Evolutionary conservation across 1,284 basidiomycete genomes (phyloP).

Genomic region (Ganoderma meredithae): DNA sequence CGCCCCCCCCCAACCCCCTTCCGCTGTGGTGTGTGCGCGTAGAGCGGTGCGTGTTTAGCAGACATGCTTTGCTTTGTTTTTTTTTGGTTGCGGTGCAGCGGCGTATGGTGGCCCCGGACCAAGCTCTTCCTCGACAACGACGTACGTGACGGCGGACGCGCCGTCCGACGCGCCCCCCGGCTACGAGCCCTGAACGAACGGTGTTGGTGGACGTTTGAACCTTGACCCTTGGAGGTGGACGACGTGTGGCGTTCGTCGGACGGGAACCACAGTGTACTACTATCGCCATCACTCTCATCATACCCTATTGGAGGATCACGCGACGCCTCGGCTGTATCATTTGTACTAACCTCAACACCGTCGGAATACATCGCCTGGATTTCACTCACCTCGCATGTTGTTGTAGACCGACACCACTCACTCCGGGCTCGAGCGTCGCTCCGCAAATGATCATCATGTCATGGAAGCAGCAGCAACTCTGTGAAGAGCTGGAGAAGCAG

Average conservation of each 20-base stretch:
- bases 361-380: neutral
- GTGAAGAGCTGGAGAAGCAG: neutral
- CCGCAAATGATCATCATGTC: neutral
- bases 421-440: neutral
- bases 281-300: neutral
- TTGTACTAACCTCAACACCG: conserved; percentile 15
- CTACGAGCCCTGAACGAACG: conserved; percentile 54
- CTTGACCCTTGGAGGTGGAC: neutral
- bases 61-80: neutral
- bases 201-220: too few relatives aligned
- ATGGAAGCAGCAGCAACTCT: neutral
- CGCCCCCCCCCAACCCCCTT: too few relatives aligned
- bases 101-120: conserved; percentile 43
- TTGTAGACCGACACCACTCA: neutral
- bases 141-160: conserved; percentile 45
- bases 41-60: neutral
- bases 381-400: neutral
- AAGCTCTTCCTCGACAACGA: conserved; percentile 50
- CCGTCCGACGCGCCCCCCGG: conserved; percentile 66
- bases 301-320: neutral
- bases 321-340: conserved; percentile 9
- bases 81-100: conserved; percentile 14
- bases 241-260: neutral
- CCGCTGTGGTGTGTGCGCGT: neutral
- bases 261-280: neutral